phyloP scores from a whole-genome alignment of 495 filamentous ascomycete species.

The Hypomontagnella submonticulosa region DNA sequence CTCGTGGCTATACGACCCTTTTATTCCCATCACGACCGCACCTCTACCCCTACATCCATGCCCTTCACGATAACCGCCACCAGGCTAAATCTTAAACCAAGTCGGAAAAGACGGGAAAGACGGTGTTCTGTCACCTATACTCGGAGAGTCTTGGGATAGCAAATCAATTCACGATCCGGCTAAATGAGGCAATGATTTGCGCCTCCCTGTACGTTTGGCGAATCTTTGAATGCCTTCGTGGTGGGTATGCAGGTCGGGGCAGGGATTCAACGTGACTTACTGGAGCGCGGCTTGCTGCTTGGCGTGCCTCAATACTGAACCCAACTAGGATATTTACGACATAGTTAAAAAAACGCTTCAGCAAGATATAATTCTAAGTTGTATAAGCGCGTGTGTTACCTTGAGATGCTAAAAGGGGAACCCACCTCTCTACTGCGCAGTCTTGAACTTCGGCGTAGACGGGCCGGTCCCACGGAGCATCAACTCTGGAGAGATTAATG shows the following conservation, averaged over 20 bases:
- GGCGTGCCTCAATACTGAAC: constrained; percentile 6
- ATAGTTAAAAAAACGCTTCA: background rate
- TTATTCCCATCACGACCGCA: constrained; percentile 8
- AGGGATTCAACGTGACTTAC: constrained; percentile 2
- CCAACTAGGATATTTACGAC: background rate
- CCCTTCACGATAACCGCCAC: background rate
- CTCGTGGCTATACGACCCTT: constrained; percentile 7
- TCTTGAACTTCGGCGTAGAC: constrained; percentile 19
- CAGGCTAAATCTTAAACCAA: constrained; percentile 2
- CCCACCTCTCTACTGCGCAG: background rate
- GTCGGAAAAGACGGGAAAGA: constrained; percentile 24
- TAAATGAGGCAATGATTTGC: constrained; percentile 28
- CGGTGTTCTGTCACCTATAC: constrained; percentile 9
- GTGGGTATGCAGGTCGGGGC: too few species aligned
- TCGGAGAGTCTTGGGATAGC: constrained; percentile 3
- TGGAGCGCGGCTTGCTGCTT: constrained; percentile 5
- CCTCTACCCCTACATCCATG: background rate
- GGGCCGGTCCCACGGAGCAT: constrained; percentile 24
- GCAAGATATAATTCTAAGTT: background rate
- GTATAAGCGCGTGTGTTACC: background rate
- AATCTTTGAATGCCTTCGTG: background rate
- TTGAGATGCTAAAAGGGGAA: background rate
- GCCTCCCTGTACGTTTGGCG: background rate
- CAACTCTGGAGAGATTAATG: background rate
- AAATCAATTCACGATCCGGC: constrained; percentile 30